Evolutionary conservation across 768 basidiomycete genomes (phyloP).

Genomic region (Hortiboletus flavorubellus): DNA sequence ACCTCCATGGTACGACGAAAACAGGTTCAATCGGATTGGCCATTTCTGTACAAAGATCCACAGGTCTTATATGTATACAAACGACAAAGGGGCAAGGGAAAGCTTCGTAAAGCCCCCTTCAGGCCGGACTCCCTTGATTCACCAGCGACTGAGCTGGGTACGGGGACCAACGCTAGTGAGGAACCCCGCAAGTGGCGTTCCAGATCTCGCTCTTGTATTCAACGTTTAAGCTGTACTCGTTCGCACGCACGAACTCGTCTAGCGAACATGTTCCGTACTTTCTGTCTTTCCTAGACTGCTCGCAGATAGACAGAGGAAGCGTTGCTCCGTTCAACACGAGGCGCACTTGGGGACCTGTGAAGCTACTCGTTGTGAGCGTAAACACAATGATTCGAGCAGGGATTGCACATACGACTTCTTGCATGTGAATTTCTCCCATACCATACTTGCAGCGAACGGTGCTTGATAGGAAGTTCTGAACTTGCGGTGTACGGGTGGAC

Average conservation of each 20-base stretch:
- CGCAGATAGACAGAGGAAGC: constrained; percentile 36
- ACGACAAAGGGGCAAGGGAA: not conserved
- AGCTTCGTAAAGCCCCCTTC: not conserved
- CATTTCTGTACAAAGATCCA: too few relatives aligned
- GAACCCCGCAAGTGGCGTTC: constrained; percentile 36
- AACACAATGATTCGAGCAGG: not conserved
- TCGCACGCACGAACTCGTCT: constrained; percentile 30
- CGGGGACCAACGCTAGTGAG: not conserved
- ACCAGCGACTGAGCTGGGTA: not conserved
- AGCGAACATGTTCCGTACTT: constrained; percentile 39
- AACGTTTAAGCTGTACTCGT: constrained; percentile 23
- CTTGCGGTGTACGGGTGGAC: constrained; percentile 28
- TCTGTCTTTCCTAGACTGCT: constrained; percentile 23
- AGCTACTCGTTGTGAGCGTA: constrained; percentile 20
- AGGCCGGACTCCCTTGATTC: not conserved
- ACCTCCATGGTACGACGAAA: too few relatives aligned
- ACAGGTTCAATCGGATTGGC: too few relatives aligned
- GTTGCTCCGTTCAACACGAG: constrained; percentile 39
- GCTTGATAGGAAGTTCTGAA: constrained; percentile 37
- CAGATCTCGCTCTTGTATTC: constrained; percentile 32
- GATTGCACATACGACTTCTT: constrained; percentile 26
- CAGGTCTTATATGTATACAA: too few relatives aligned
- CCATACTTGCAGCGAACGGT: constrained; percentile 42
- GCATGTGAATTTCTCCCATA: constrained; percentile 43
- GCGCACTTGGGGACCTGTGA: constrained; percentile 37